Evolutionary conservation across 495 filamentous ascomycete genomes (phyloP).

Genomic region (Podospora pseudoanserina): DNA sequence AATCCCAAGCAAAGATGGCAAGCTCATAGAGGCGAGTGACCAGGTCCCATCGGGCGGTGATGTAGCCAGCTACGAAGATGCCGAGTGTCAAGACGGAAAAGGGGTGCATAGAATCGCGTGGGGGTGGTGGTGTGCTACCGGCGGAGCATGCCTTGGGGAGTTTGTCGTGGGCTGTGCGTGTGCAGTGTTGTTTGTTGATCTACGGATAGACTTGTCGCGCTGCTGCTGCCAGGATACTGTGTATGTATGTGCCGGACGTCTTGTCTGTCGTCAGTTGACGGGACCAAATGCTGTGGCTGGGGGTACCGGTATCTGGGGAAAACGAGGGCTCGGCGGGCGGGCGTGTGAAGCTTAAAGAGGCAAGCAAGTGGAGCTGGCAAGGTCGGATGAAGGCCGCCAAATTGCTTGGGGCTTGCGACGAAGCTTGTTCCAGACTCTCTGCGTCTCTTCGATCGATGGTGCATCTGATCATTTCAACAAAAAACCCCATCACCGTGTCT

Average conservation of each 20-base stretch:
- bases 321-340: background rate
- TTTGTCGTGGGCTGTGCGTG: background rate
- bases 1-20: slow-evolving; percentile 94
- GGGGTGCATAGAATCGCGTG: slow-evolving; percentile 77
- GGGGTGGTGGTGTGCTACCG: slow-evolving; percentile 18
- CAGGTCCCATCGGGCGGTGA: slow-evolving; percentile 96
- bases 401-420: slow-evolving; percentile 5
- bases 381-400: slow-evolving; percentile 7
- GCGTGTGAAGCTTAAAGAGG: slow-evolving; percentile 1
- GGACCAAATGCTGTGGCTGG: background rate
- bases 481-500: background rate
- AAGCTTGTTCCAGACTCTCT: slow-evolving; percentile 4
- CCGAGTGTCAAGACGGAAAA: slow-evolving; percentile 89
- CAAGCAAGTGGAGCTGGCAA: background rate
- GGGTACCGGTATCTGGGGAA: background rate
- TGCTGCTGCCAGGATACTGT: background rate
- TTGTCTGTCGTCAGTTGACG: background rate
- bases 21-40: slow-evolving; percentile 94
- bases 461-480: slow-evolving; percentile 9
- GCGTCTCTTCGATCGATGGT: slow-evolving; percentile 5
- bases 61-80: slow-evolving; percentile 99
- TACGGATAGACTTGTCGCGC: slow-evolving; percentile 2
- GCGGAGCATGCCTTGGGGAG: slow-evolving; percentile 26
- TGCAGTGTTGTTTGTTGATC: background rate
- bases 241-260: background rate